A percentile compares a stretch with the other conserved stretches of the same genome.
Evolutionary conservation across 345 rosid genomes (phyloP).

Genomic region (Aurinia saxatilis): DNA sequence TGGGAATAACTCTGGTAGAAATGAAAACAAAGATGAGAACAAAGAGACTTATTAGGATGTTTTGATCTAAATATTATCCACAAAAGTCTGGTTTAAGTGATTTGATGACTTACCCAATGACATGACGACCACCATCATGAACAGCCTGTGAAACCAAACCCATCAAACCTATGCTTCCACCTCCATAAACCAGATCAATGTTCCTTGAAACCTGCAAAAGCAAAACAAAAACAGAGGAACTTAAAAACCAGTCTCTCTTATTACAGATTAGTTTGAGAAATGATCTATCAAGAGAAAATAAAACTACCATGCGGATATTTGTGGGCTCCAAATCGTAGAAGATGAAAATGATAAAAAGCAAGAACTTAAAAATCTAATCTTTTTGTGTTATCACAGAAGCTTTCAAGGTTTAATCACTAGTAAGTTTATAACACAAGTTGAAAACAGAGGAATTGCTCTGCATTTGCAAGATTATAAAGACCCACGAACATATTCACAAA

Average conservation of each 20-base stretch:
- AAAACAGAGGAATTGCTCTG: background rate
- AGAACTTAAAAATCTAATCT: no score
- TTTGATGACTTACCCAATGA: conserved; percentile 73
- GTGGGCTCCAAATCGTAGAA: conserved; percentile 19
- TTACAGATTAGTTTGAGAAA: background rate
- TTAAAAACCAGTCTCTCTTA: background rate
- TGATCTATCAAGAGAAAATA: conserved; percentile 12
- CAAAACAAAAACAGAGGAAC: background rate
- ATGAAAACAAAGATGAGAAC: conserved; percentile 8
- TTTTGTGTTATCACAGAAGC: background rate
- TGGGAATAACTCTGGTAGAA: conserved; percentile 99
- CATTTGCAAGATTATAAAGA: background rate
- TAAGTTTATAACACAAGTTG: background rate
- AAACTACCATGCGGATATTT: background rate
- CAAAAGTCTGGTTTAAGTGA: background rate
- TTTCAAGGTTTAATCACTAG: background rate
- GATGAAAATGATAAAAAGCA: background rate
- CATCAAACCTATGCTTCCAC: no score
- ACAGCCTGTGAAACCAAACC: no score
- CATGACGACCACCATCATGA: conserved; percentile 99
- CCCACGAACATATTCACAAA: conserved; percentile 23
- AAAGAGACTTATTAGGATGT: background rate
- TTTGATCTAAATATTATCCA: background rate
- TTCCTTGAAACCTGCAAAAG: conserved; percentile 77
- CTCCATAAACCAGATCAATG: no score